These are phyloP conservation scores for Mycocalia duriaeana DNA, from an alignment of 1,284 basidiomycete species.

Conservation along the genomic window DNA sequence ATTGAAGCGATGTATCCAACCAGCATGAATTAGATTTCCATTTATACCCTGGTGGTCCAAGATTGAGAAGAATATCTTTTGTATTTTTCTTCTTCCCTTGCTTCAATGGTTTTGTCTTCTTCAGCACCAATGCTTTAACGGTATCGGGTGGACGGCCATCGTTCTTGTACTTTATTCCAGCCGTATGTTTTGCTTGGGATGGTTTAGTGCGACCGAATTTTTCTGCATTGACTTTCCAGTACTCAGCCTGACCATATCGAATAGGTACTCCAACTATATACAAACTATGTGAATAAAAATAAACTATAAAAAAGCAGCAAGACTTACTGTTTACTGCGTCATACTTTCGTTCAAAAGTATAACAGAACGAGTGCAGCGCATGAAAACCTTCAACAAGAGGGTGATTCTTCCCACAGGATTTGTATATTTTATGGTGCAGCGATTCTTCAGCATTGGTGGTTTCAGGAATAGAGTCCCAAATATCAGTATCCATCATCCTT, in stretches of 20 bases:
- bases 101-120: not conserved
- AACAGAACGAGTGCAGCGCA: not conserved
- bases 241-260: constrained; percentile 4
- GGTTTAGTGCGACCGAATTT: constrained; percentile 12
- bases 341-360: not conserved
- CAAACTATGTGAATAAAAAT: not conserved
- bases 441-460: constrained; percentile 22
- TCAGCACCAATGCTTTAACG: constrained; percentile 7
- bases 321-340: not conserved
- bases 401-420: constrained; percentile 13
- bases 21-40: constrained; percentile 15
- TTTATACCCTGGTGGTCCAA: constrained; percentile 9
- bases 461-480: constrained; percentile 17
- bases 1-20: constrained; percentile 12
- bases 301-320: not conserved
- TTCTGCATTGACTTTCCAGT: constrained; percentile 7
- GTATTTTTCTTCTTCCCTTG: not conserved
- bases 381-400: constrained; percentile 11
- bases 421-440: constrained; percentile 19
- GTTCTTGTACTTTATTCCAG: constrained; percentile 9
- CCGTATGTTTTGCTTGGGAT: constrained; percentile 1
- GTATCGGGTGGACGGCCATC: constrained; percentile 12
- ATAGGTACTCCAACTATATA: constrained; percentile 6
- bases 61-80: not conserved
- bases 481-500: constrained; percentile 12